phyloP scores from a whole-genome alignment of 805 yeast species.

The Ogataea degrootiae region DNA sequence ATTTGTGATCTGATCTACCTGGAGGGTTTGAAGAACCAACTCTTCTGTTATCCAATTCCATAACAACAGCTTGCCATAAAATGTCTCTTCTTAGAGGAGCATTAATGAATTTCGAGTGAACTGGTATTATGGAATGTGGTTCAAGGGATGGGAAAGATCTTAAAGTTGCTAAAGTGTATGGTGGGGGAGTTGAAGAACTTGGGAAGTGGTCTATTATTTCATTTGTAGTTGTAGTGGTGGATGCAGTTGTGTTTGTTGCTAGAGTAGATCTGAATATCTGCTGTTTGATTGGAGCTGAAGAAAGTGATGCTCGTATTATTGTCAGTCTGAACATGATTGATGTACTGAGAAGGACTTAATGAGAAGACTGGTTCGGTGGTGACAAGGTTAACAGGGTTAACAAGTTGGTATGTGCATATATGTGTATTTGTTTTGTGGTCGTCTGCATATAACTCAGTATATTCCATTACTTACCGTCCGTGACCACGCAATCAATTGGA shows the following conservation, averaged over 20 bases:
- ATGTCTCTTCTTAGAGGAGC: conserved; percentile 84
- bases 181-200: conserved; percentile 47
- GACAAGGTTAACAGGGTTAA: too few species aligned
- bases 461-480: too few species aligned
- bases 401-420: too few species aligned
- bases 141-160: conserved; percentile 88
- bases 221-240: not conserved
- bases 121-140: conserved; percentile 73
- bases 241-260: not conserved
- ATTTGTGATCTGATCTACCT: conserved; percentile 82
- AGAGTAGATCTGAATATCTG: not conserved
- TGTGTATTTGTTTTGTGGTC: too few species aligned
- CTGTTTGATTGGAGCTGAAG: not conserved
- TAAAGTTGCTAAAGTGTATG: conserved; percentile 69
- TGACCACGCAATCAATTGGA: too few species aligned
- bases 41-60: conserved; percentile 83
- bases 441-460: too few species aligned
- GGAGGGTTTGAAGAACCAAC: conserved; percentile 87
- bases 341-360: not conserved
- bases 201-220: conserved; percentile 11
- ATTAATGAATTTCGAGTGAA: conserved; percentile 65
- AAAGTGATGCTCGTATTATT: conserved; percentile 1
- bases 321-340: not conserved
- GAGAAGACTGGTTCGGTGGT: too few species aligned
- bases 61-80: conserved; percentile 90